These are phyloP conservation scores for Volvox africanus DNA, from an alignment of 139 green algal species.

Conservation along the genomic window DNA sequence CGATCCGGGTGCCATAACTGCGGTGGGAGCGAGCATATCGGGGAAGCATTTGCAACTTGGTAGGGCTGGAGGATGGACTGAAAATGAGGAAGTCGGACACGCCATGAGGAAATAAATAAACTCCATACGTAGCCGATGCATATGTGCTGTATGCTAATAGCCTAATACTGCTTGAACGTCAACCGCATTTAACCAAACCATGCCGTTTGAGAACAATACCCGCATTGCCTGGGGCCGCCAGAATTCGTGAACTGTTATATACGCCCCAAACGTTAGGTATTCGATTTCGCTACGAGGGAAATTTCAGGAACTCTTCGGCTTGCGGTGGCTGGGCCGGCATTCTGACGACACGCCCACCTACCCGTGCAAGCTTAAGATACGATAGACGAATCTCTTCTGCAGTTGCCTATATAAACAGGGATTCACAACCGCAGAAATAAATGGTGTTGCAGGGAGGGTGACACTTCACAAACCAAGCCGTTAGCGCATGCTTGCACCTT, in stretches of 20 bases:
- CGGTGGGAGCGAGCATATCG: not conserved
- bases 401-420: slow-evolving; percentile 13
- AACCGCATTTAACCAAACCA: too few species aligned
- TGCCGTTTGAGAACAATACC: too few species aligned
- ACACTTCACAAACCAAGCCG: not conserved
- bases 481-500: not conserved
- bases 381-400: slow-evolving; percentile 28
- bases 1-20: slow-evolving; percentile 44
- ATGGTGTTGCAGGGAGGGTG: not conserved
- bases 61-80: not conserved
- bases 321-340: too few species aligned
- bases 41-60: too few species aligned
- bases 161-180: too few species aligned
- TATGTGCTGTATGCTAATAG: too few species aligned
- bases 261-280: too few species aligned
- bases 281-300: too few species aligned
- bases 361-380: slow-evolving; percentile 28
- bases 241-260: too few species aligned
- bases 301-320: too few species aligned
- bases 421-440: not conserved
- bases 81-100: not conserved
- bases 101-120: not conserved
- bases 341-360: not conserved
- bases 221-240: too few species aligned
- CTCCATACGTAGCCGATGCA: too few species aligned